Evolutionary conservation across 441 rosid species (phyloP).

Genomic region (Geranium incanum): DNA sequence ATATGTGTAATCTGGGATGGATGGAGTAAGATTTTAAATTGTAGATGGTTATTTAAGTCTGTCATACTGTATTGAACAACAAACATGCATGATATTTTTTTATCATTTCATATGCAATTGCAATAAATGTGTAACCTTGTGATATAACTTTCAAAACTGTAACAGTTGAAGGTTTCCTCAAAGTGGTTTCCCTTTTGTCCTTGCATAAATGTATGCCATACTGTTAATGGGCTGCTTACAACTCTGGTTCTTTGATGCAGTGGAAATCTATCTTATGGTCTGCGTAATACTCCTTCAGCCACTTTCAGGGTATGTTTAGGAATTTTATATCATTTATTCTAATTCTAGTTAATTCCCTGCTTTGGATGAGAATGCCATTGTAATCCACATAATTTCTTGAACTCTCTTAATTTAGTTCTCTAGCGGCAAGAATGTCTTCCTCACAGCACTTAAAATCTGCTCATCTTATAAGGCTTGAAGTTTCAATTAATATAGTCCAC

Average conservation of each 20-base stretch:
- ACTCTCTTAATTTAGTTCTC: neutral
- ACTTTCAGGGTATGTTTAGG: slow-evolving; percentile 47
- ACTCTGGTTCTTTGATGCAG: slow-evolving; percentile 40
- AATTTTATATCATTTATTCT: slow-evolving; percentile 8
- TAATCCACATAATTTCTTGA: neutral
- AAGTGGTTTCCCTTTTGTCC: neutral
- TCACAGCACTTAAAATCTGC: neutral
- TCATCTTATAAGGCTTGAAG: neutral
- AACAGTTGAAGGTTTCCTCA: neutral
- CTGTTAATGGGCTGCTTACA: slow-evolving; percentile 11
- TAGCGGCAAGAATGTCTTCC: neutral
- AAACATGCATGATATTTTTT: neutral
- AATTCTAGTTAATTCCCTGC: slow-evolving; percentile 9
- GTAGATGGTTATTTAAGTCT: neutral
- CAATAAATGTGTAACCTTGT: neutral
- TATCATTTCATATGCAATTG: neutral
- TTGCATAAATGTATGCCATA: neutral
- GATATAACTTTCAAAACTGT: neutral
- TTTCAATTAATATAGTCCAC: neutral
- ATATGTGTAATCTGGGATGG: no score
- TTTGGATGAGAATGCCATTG: slow-evolving; percentile 3
- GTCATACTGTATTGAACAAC: neutral
- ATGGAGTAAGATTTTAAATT: no score
- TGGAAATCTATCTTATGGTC: slow-evolving; percentile 74
- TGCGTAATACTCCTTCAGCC: slow-evolving; percentile 73